Percentiles rank a stretch among this genome's conserved stretches.
Evolutionary conservation across 768 basidiomycete species (phyloP).

Genomic region (Tricholoma bakamatsutake): DNA sequence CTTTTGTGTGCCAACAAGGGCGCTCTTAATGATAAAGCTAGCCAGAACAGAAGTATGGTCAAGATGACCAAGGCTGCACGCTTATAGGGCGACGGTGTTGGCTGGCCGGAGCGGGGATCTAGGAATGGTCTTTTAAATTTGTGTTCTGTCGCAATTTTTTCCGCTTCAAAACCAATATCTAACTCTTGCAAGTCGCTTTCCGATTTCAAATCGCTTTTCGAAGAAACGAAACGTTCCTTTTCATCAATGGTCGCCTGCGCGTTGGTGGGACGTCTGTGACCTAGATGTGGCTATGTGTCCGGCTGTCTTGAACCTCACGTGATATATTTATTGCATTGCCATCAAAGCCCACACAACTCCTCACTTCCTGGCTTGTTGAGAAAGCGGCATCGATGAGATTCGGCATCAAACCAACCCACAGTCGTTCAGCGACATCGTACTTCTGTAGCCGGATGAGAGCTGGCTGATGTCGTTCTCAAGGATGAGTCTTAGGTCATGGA

Average conservation of each 20-base stretch:
- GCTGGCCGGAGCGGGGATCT: conserved; percentile 31
- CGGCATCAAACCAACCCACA: too few relatives aligned
- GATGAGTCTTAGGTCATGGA: too few relatives aligned
- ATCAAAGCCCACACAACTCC: too few relatives aligned
- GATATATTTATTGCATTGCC: too few relatives aligned
- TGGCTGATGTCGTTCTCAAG: too few relatives aligned
- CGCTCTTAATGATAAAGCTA: conserved; percentile 30
- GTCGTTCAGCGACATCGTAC: too few relatives aligned
- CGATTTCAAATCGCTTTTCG: not conserved
- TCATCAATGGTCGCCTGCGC: not conserved
- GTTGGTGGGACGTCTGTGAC: too few relatives aligned
- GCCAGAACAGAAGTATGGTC: conserved; percentile 38
- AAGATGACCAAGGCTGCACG: conserved; percentile 38
- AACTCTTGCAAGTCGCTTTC: conserved; percentile 1
- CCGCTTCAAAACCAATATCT: not conserved
- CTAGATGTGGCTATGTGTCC: too few relatives aligned
- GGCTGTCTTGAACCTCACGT: too few relatives aligned
- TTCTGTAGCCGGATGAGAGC: too few relatives aligned
- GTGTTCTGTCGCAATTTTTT: not conserved
- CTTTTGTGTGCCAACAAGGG: conserved; percentile 19
- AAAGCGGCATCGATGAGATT: too few relatives aligned
- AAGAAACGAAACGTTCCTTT: not conserved
- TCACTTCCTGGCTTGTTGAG: too few relatives aligned
- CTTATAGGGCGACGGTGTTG: conserved; percentile 39
- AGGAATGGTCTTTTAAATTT: not conserved